Evolutionary conservation across 176 grass and related monocot species (phyloP).

Genomic region (Melocanna baccifera): DNA sequence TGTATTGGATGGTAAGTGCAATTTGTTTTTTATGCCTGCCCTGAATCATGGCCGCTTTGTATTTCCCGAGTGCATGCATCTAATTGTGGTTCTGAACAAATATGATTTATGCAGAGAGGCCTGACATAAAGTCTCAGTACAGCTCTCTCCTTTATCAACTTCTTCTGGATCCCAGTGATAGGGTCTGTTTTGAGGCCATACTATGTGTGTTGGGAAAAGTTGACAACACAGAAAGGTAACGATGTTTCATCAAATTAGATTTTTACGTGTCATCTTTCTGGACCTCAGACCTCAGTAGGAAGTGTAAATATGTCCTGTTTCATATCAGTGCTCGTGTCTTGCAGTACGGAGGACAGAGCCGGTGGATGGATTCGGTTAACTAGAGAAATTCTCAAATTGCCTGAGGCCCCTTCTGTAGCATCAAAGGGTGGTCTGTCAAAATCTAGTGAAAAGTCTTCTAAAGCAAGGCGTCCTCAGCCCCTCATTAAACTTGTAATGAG

Average conservation of each 20-base stretch:
- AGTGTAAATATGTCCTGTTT: neutral
- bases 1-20: slow-evolving; percentile 71
- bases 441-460: slow-evolving; percentile 82
- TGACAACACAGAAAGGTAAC: slow-evolving; percentile 87
- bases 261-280: slow-evolving; percentile 2
- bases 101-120: slow-evolving; percentile 79
- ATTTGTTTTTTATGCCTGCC: slow-evolving; percentile 20
- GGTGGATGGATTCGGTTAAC: slow-evolving; percentile 95
- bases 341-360: slow-evolving; percentile 92
- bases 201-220: slow-evolving; percentile 94
- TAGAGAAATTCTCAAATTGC: slow-evolving; percentile 97
- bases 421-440: slow-evolving; percentile 63
- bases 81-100: slow-evolving; percentile 29
- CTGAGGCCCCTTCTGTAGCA: slow-evolving; percentile 93
- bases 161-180: slow-evolving; percentile 97
- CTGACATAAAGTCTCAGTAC: slow-evolving; percentile 87
- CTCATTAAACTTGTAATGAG: slow-evolving; percentile 96
- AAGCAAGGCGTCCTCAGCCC: slow-evolving; percentile 86
- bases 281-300: neutral
- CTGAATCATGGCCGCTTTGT: slow-evolving; percentile 17
- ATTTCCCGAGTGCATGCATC: slow-evolving; percentile 16
- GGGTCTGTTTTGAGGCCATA: slow-evolving; percentile 99
- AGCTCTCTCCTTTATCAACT: slow-evolving; percentile 97
- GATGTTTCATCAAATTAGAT: neutral
- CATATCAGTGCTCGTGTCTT: slow-evolving; percentile 23